These are phyloP conservation scores for Cucumis cinereus DNA, from an alignment of 306 rosid species.

Conservation along the genomic window DNA sequence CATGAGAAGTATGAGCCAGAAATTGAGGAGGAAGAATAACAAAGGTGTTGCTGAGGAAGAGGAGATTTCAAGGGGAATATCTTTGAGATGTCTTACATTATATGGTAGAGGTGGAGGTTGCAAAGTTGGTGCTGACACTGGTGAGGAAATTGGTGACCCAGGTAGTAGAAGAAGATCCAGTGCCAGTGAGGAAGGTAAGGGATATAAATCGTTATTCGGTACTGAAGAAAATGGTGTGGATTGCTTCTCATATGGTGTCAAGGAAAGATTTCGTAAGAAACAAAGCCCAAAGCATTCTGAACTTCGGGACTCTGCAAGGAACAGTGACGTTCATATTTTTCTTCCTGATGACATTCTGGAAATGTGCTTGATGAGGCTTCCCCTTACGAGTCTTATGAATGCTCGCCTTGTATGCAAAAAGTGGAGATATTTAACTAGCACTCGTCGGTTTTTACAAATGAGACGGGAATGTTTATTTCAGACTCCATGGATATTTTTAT, in stretches of 20 bases:
- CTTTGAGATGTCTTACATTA: constrained; percentile 64
- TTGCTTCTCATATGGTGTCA: constrained; percentile 84
- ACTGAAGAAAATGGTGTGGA: constrained; percentile 63
- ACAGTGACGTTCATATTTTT: constrained; percentile 61
- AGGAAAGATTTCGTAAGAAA: constrained; percentile 78
- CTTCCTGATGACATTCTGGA: constrained; percentile 95
- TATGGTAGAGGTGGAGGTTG: constrained; percentile 91
- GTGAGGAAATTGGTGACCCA: constrained; percentile 71
- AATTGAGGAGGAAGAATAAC: constrained; percentile 56
- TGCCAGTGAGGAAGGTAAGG: constrained; percentile 81
- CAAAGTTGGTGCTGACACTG: constrained; percentile 95
- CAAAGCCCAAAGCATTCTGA: constrained; percentile 43
- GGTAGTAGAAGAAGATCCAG: constrained; percentile 74
- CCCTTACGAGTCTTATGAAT: constrained; percentile 74
- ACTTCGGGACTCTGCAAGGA: constrained; percentile 42
- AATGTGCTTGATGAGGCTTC: constrained; percentile 94
- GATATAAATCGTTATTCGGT: constrained; percentile 56
- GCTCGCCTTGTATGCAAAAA: constrained; percentile 97
- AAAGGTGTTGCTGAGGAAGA: constrained; percentile 49
- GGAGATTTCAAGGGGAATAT: constrained; percentile 46
- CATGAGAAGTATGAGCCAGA: constrained; percentile 84
- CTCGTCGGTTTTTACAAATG: constrained; percentile 75
- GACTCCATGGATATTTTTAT: constrained; percentile 83
- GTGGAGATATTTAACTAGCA: constrained; percentile 76
- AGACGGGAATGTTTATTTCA: constrained; percentile 75